A percentile compares a stretch with the other conserved stretches of the same genome.
Evolutionary conservation across 2,329 filamentous ascomycete genomes (phyloP).

Genomic region (Fusarium sp.): DNA sequence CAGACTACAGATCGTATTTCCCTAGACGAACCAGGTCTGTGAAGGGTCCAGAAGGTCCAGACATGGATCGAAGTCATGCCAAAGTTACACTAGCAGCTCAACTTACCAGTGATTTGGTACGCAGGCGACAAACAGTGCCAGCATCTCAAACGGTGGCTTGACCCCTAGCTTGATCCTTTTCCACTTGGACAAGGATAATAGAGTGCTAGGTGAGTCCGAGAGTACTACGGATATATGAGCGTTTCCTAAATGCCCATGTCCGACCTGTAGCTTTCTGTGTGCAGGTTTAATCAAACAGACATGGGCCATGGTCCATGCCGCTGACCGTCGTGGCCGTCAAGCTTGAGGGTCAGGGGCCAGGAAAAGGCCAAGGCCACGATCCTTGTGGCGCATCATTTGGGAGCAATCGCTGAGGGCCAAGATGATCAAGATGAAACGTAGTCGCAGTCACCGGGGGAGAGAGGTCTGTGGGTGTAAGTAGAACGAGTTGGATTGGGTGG

Average conservation of each 20-base stretch:
- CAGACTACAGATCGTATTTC: conserved; percentile 21
- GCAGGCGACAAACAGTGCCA: conserved; percentile 24
- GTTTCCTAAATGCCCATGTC: conserved; percentile 8
- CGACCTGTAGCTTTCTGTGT: neutral
- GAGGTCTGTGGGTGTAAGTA: conserved; percentile 15
- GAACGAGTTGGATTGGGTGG: conserved; percentile 8
- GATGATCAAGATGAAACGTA: conserved; percentile 36
- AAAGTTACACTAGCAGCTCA: conserved; percentile 33
- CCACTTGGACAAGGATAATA: conserved; percentile 11
- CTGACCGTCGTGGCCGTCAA: conserved; percentile 21
- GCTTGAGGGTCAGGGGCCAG: conserved; percentile 8
- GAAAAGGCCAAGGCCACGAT: conserved; percentile 7
- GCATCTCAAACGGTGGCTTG: conserved; percentile 42
- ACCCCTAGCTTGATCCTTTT: conserved; percentile 29
- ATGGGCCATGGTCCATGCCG: neutral
- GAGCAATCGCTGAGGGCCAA: conserved; percentile 28
- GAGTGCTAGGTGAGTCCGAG: neutral
- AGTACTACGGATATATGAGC: neutral
- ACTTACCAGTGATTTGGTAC: conserved; percentile 10
- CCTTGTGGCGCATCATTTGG: conserved; percentile 32
- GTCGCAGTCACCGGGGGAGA: neutral
- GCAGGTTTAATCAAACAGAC: conserved; percentile 26
- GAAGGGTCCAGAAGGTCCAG: neutral
- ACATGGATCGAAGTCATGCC: conserved; percentile 9
- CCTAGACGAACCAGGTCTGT: neutral